Base-by-base conservation (phyloP, 768 basidiomycete genomes). In the Galerina sulciceps region DNA sequence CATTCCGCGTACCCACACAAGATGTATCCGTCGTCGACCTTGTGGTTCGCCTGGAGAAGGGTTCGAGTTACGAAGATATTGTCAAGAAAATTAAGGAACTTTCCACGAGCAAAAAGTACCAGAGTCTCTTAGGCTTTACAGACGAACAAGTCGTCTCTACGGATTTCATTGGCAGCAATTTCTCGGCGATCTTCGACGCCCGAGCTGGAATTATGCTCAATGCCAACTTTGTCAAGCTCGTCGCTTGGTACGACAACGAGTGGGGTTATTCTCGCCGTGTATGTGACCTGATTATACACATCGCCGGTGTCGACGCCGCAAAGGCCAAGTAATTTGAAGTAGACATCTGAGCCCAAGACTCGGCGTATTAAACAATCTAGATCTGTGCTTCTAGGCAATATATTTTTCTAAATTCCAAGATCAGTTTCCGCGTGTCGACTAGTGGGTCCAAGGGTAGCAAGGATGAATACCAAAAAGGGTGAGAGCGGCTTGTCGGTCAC, bases 1-100 rank as follows among this genome's bases (percentile, higher is more conserved):
- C 96, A 42, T 98, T 99, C 94, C 96, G 96, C 79, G 90, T 99
- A 58, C 96, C 96, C 63, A 96, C 93, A 57, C 79, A 90, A 68
- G 92, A 99, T 69, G 95, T 98, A 65, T 98, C 96, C 66, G 96
- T 98, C 67, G 95, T 98, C 71, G 96, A 99, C 78, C 88, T 99
- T 64, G 93, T 95, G 65, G 93, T 88, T 67, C 93, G 96, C 67
- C 81, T 93, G 65, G 90, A 93, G 79, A 97, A 93, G 81, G 64
- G 75, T 49, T 88, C 95, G 5, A 73, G 84, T n/a, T 98, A 97
- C 79, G 92, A 94, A 3, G 81, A 92, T 58, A 96, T 99, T 84
- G 96, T 95, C 87, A 96, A 95, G 85, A 73, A 73, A 2, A 85
- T 85, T 63, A 65, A 91, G 82, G 82, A 79, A 57, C 96, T 96